phyloP scores from a whole-genome alignment of 2,329 filamentous ascomycete species.

The Trichothecium sympodiale region DNA sequence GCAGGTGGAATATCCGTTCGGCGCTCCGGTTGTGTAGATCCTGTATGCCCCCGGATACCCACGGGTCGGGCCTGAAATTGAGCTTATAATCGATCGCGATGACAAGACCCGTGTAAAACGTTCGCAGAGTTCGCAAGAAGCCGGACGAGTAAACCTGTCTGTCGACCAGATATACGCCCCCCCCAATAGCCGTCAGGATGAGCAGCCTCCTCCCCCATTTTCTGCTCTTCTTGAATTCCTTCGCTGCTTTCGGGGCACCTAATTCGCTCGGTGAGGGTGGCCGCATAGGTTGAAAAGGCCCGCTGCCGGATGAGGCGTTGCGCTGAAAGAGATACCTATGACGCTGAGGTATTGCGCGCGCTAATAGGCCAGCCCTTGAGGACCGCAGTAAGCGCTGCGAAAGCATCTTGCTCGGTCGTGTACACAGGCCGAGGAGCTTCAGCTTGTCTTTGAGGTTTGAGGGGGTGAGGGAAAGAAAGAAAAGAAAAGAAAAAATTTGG shows the following conservation, averaged over 20 bases:
- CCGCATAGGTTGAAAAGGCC: conserved; percentile 51
- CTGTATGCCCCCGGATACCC: conserved; percentile 59
- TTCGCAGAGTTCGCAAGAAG: conserved; percentile 66
- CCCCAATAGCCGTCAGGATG: conserved; percentile 47
- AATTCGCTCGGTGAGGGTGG: conserved; percentile 73
- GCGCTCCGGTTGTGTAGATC: conserved; percentile 79
- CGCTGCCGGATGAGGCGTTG: conserved; percentile 17
- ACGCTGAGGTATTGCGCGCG: conserved; percentile 3
- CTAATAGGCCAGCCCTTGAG: conserved; percentile 6
- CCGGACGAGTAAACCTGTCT: conserved; percentile 67
- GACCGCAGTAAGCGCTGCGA: background rate
- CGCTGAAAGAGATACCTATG: conserved; percentile 2
- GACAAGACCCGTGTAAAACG: conserved; percentile 67
- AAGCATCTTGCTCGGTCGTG: background rate
- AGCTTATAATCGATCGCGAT: conserved; percentile 92
- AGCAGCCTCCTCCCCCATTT: conserved; percentile 70
- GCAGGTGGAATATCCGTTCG: conserved; percentile 67
- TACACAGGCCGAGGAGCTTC: no score
- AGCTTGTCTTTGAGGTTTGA: no score
- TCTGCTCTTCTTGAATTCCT: conserved; percentile 56
- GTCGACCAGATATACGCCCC: conserved; percentile 58
- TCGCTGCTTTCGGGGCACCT: conserved; percentile 59
- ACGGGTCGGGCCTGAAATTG: conserved; percentile 78
- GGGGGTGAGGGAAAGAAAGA: no score
- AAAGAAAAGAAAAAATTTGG: no score